These are phyloP conservation scores for Zygotorulaspora chibaensis DNA, from an alignment of 805 yeast species.

Conservation along the genomic window DNA sequence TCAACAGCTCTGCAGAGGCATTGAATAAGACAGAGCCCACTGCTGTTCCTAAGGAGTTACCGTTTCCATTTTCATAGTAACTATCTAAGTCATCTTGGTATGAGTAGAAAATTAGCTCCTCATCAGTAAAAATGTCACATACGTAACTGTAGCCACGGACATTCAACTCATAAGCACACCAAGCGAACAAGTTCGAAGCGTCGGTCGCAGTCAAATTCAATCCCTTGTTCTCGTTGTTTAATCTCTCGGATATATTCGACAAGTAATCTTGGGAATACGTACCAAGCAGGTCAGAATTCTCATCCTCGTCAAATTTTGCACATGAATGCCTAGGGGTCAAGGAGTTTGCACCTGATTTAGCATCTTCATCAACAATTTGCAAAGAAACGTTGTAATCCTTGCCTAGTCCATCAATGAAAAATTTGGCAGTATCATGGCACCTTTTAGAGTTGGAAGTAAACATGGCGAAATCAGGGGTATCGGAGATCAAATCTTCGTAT, in stretches of 20 bases:
- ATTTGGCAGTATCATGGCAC: slow-evolving; percentile 46
- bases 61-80: slow-evolving; percentile 63
- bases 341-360: slow-evolving; percentile 45
- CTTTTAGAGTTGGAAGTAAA: slow-evolving; percentile 47
- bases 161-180: slow-evolving; percentile 75
- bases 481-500: slow-evolving; percentile 41
- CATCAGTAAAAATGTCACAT: slow-evolving; percentile 63
- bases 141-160: slow-evolving; percentile 63
- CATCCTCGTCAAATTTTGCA: slow-evolving; percentile 32
- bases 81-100: slow-evolving; percentile 56
- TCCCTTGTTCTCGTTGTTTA: slow-evolving; percentile 53
- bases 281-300: slow-evolving; percentile 14
- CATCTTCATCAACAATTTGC: slow-evolving; percentile 40
- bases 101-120: slow-evolving; percentile 59
- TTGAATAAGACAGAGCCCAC: slow-evolving; percentile 59
- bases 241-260: slow-evolving; percentile 50
- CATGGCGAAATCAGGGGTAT: slow-evolving; percentile 39
- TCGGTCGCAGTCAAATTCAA: slow-evolving; percentile 50
- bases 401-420: slow-evolving; percentile 42
- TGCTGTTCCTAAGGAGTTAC: slow-evolving; percentile 51
- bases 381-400: slow-evolving; percentile 28
- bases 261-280: slow-evolving; percentile 39
- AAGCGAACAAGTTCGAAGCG: slow-evolving; percentile 47
- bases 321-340: slow-evolving; percentile 48
- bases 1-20: slow-evolving; percentile 47